Evolutionary conservation across 208 protist genomes (phyloP).

Genomic region (Angomonas ambiguus): DNA sequence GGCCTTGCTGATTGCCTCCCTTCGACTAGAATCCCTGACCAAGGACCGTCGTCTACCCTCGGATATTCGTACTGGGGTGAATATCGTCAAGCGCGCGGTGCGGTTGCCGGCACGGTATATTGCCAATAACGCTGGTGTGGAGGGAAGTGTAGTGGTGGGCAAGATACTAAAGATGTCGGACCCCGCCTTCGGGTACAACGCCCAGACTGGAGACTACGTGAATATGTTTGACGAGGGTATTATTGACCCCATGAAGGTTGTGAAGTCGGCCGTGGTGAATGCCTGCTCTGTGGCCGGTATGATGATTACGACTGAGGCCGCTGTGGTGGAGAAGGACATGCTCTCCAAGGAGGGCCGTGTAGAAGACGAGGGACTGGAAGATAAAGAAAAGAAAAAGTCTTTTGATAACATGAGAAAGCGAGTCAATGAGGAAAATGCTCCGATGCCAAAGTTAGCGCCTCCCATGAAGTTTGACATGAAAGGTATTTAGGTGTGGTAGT

Average conservation of each 20-base stretch:
- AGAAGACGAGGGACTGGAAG: constrained; percentile 78
- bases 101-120: constrained; percentile 91
- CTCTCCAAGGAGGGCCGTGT: constrained; percentile 38
- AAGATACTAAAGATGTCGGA: constrained; percentile 93
- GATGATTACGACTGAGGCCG: constrained; percentile 99
- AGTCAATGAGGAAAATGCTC: constrained; percentile 75
- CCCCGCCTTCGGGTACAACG: constrained; percentile 93
- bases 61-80: constrained; percentile 79
- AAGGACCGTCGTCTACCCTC: constrained; percentile 50
- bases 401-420: constrained; percentile 61
- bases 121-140: constrained; percentile 96
- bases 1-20: constrained; percentile 94
- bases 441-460: constrained; percentile 77
- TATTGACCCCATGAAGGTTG: constrained; percentile 99
- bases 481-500: constrained; percentile 35
- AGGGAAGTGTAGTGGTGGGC: constrained; percentile 96
- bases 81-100: constrained; percentile 77
- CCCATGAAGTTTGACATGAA: constrained; percentile 89
- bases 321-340: constrained; percentile 90
- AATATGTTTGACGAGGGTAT: constrained; percentile 99
- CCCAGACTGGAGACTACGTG: constrained; percentile 92
- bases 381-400: constrained; percentile 74
- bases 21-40: constrained; percentile 79
- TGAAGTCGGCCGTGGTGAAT: constrained; percentile 97
- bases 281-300: constrained; percentile 97